Conservation (phyloP, 257 asterid genomes). For the Solanum gandarillasii region DNA sequence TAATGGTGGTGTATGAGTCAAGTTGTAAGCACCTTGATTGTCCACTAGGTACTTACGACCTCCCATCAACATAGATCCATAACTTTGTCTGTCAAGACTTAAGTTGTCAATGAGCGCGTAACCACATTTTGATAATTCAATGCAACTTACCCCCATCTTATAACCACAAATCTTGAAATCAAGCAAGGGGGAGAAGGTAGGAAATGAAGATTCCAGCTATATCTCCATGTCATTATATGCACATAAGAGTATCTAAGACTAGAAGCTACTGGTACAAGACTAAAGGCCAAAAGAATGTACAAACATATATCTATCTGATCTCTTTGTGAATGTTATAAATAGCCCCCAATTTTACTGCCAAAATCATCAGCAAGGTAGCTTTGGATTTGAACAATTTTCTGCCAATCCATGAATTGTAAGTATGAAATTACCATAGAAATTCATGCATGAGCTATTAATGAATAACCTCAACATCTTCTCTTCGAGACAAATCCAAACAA, state of each 20-base stretch:
- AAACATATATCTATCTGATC: background rate
- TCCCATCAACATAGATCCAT: background rate
- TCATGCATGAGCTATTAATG: background rate
- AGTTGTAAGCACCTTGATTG: background rate
- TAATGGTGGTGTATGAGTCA: background rate
- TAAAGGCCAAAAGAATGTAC: background rate
- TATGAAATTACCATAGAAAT: constrained; percentile 10
- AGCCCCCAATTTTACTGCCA: constrained; percentile 4
- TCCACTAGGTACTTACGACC: background rate
- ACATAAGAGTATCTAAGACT: background rate
- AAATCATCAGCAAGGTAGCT: background rate
- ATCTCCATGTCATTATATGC: background rate
- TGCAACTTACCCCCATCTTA: background rate
- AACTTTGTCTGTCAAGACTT: background rate
- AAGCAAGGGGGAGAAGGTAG: background rate
- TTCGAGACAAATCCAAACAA: background rate
- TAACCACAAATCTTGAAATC: background rate
- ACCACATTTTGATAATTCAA: background rate
- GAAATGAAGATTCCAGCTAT: background rate
- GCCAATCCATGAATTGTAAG: background rate
- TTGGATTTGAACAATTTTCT: background rate
- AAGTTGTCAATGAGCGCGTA: background rate
- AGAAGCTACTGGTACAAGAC: background rate
- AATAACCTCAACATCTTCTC: background rate
- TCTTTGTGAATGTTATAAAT: constrained; percentile 11